Base-by-base conservation (phyloP, 306 rosid genomes). In the Begonia fuchsioides region DNA sequence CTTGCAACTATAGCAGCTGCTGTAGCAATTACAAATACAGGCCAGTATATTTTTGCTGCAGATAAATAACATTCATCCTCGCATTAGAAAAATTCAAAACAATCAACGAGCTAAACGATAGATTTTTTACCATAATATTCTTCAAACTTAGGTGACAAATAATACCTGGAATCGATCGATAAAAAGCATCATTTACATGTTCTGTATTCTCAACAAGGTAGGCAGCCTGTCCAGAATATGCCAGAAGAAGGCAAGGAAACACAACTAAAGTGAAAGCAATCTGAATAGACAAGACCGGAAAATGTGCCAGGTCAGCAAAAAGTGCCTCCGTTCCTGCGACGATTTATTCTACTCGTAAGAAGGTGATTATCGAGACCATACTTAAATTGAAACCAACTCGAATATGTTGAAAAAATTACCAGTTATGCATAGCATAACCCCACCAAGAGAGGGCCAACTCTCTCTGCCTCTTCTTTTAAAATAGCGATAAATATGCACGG, bases 151-250 rank as follows among this genome's bases (percentile, higher is more conserved):
- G 2, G n/a, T 9, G 14, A 1, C 9, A 10, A 41, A 11, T 2
- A 10, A 41, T n/a, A 81, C 98, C 95, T 72, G 98, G 98, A 72
- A 92, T 92, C 52, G 98, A 90, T 43, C 69, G 75, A 66, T 84
- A 85, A 68, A 90, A 90, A 13, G 76, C 87, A 51, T 65, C 80
- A 11, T n/a, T 9, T 5, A 72, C 75, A 45, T 77, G 80, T 10
- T 15, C 39, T 65, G 53, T 64, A 68, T 90, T 68, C 57, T 65
- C 59, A 77, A 75, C 67, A 50, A 92, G 93, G 64, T 75, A 92
- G 4, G 98, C 98, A 64, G 98, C 98, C 64, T 92, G 98, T 62
- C 98, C 98, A 57, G 87, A 75, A 62, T 92, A 92, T 12, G 98
- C 96, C 53, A 77, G 64, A 55, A 92, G 98, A 66, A 92, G 98